These are phyloP conservation scores for Hyphopichia fennica DNA, from an alignment of 1,139 yeast species.

Conservation along the genomic window DNA sequence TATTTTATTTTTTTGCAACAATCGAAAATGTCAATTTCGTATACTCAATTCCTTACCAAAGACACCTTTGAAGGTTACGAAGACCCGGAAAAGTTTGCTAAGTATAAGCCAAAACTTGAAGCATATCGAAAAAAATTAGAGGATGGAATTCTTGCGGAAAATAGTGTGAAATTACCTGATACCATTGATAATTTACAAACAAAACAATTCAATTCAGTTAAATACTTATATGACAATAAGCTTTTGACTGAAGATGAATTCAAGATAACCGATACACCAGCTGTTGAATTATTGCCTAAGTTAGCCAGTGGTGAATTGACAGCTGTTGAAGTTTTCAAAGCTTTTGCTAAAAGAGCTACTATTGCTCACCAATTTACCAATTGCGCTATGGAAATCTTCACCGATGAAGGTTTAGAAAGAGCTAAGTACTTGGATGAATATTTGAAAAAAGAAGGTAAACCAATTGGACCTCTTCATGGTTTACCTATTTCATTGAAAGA, in stretches of 20 bases:
- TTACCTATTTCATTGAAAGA: constrained; percentile 75
- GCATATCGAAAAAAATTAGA: constrained; percentile 46
- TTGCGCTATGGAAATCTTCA: constrained; percentile 58
- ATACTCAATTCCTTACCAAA: constrained; percentile 27
- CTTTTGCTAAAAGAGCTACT: constrained; percentile 58
- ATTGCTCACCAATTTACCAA: constrained; percentile 60
- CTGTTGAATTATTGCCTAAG: constrained; percentile 31
- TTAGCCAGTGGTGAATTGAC: constrained; percentile 41
- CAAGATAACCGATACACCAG: constrained; percentile 48
- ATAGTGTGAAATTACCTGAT: constrained; percentile 40
- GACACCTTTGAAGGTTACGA: constrained; percentile 36
- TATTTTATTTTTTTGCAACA: too few species aligned
- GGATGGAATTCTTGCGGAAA: constrained; percentile 42
- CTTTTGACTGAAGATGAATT: constrained; percentile 46
- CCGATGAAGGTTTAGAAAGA: constrained; percentile 54
- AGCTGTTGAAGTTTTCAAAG: constrained; percentile 43
- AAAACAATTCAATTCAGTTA: constrained; percentile 46
- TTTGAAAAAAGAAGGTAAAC: constrained; percentile 51
- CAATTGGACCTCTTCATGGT: constrained; percentile 76
- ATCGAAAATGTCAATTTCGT: constrained; percentile 8
- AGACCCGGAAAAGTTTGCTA: constrained; percentile 32
- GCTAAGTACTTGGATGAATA: constrained; percentile 58
- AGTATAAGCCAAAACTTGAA: constrained; percentile 52
- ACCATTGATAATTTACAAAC: constrained; percentile 38
- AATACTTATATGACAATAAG: constrained; percentile 42